These are phyloP conservation scores for Fusarium verticillioides DNA, from an alignment of 2,329 filamentous ascomycete genomes.

Conservation along the genomic window DNA sequence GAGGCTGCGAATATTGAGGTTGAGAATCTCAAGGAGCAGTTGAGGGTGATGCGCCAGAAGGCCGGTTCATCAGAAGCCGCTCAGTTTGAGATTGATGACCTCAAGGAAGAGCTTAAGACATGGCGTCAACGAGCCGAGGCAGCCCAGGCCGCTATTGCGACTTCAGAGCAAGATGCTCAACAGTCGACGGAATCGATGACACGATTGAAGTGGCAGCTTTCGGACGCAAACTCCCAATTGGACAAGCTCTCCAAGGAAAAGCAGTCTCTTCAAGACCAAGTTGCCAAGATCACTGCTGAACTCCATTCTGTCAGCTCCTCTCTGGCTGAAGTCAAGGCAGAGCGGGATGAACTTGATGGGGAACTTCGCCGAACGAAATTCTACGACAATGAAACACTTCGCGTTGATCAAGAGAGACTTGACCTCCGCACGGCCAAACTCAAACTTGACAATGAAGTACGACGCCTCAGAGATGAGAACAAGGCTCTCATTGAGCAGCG, in stretches of 20 bases:
- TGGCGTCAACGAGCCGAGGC: conserved; percentile 39
- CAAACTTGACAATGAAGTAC: conserved; percentile 74
- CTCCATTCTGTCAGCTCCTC: conserved; percentile 67
- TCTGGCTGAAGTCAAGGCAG: conserved; percentile 68
- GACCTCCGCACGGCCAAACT: conserved; percentile 75
- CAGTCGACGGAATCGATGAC: conserved; percentile 58
- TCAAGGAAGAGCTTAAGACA: conserved; percentile 46
- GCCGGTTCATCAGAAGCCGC: conserved; percentile 40
- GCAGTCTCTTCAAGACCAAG: conserved; percentile 70
- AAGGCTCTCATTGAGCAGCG: conserved; percentile 66
- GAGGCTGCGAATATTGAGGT: conserved; percentile 54
- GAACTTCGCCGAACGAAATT: conserved; percentile 67
- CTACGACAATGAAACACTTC: conserved; percentile 68
- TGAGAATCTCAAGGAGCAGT: conserved; percentile 28
- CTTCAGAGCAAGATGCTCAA: conserved; percentile 50
- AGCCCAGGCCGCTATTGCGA: conserved; percentile 44
- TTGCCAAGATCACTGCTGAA: conserved; percentile 69
- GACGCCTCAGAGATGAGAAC: conserved; percentile 73
- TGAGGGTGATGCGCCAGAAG: conserved; percentile 41
- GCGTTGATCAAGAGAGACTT: conserved; percentile 74
- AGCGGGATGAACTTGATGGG: conserved; percentile 73
- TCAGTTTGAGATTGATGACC: conserved; percentile 30
- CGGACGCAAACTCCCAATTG: conserved; percentile 68
- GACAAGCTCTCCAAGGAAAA: conserved; percentile 69
- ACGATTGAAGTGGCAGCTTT: conserved; percentile 66